Base-by-base conservation (phyloP, 768 basidiomycete genomes). In the Agaricus bisporus region DNA sequence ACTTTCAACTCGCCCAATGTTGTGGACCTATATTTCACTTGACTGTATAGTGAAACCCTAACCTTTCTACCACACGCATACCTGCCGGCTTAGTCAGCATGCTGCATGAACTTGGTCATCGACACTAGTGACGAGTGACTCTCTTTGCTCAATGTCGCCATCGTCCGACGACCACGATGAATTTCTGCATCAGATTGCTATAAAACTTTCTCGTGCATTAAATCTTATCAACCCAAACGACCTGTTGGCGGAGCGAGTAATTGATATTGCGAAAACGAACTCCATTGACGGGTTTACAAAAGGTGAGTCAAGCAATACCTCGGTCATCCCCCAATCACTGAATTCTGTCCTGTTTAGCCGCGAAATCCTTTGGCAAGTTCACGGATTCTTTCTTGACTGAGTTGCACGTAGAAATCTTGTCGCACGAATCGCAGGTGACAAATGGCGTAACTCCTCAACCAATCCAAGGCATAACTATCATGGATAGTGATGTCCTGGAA, bases 181-280 rank as follows among this genome's bases (percentile, higher is more conserved):
- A 20, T 88, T 86, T 64, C 79, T 72, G 41, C 86, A 91, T 65
- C 75, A 82, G 48, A 64, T 89, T 28, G 88, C 86, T 20, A 84
- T 90, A 56, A 82, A 88, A 70, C 77, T 95, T 8, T 93, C 91
- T 1, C 71, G 92, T 32, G 81, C 82, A 2, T 76, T 94, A 61
- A 94, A 93, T 65, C 74, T 76, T 12, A 66, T 92, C 55, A 90
- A 90, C 62, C 88, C 89, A 0, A 95, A 95, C 64, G 88, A 91
- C 59, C 68, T 88, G 3, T 78, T 95, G 18, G 92, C 91, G 2
- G 75, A 79, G 57, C 73, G 86, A 54, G 88, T 95, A 32, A 82
- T 84, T 22, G 86, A 88, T 60, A 86, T 95, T 55, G 91, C 91
- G 5, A 84, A 81, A 66, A 80, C 80, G 1, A 89, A 83, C 60